Evolutionary conservation across 108 stramenopile genomes (phyloP), one percentile per base, ranked within the genome.

Genomic region (Cylindrotheca fusiformis): DNA sequence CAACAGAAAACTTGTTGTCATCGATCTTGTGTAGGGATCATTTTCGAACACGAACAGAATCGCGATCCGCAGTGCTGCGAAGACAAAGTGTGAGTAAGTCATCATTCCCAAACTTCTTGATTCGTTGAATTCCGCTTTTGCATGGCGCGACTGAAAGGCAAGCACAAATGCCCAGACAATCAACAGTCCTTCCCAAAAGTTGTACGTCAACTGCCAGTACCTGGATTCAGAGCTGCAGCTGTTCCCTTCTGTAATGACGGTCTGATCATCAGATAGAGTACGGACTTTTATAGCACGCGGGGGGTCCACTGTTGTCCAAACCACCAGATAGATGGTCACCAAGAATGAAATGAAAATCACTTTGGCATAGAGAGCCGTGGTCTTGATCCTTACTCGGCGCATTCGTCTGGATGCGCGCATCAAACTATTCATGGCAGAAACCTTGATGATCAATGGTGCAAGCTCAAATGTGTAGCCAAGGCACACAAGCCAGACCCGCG

Each of bases 391-490:
- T 36, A 65, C 55, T 17, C 57, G 31, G 45, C 47, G 66, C 53
- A 72, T 55, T 23, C 54, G 55, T 14, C 45, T 47, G 0, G 62
- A 23, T 8, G 53, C 29, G 20, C 29, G 17, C 26, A 68, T 20
- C 5, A 72, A 27, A 8, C 51, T 52, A 57, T 72, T 68, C n/a
- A 77, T 45, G 4, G 71, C 66, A 0, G 71, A 33, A 5, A 77
- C 48, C 44, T 71, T 71, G 8, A 77, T 51, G 18, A 77, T 14
- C 12, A 71, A 21, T 17, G 76, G 71, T 4, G 68, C 56, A 22
- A 77, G 61, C 17, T 26, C 66, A 14, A 68, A 18, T 0, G 58
- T 77, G 52, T 68, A 77, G 28, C 76, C 76, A 29, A 77, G 28
- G 27, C 14, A 48, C 0, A 68, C 36, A 12, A 77, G 44, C 76